Percentiles rank a stretch among this genome's conserved stretches.
Evolutionary conservation across 495 filamentous ascomycete species (phyloP).

Genomic region (Penicillium atrosanguineum): DNA sequence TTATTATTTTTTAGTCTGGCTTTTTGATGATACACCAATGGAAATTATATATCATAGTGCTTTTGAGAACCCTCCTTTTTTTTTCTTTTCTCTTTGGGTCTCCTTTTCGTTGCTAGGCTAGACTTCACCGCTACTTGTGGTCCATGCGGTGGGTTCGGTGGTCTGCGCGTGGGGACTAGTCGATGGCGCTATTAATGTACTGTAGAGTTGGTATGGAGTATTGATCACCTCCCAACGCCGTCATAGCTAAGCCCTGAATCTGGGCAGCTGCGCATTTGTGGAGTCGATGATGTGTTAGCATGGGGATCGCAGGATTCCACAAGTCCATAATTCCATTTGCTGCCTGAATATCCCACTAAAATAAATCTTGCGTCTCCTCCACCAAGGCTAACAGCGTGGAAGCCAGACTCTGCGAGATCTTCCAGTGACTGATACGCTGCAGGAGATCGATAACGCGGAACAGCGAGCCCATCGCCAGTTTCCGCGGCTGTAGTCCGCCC

Average conservation of each 20-base stretch:
- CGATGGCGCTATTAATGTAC: background rate
- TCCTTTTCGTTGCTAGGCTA: background rate
- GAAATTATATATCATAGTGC: slow-evolving; percentile 33
- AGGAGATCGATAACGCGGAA: slow-evolving; percentile 14
- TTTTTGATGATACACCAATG: slow-evolving; percentile 32
- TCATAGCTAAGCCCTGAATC: slow-evolving; percentile 1
- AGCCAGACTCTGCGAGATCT: slow-evolving; percentile 10
- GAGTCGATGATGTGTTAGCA: slow-evolving; percentile 1
- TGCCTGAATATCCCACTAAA: background rate
- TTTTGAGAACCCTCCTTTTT: slow-evolving; percentile 12
- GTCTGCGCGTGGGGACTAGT: background rate
- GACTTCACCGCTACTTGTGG: slow-evolving; percentile 17
- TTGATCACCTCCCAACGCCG: slow-evolving; percentile 5
- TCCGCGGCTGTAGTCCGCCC: background rate
- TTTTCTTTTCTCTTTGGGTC: background rate
- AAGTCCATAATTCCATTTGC: too few relatives aligned
- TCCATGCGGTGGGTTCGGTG: slow-evolving; percentile 12
- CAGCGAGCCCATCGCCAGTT: slow-evolving; percentile 10
- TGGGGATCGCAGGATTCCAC: background rate
- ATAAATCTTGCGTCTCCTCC: slow-evolving; percentile 16
- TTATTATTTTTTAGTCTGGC: slow-evolving; percentile 8
- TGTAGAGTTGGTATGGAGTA: too few relatives aligned
- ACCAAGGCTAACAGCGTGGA: slow-evolving; percentile 13
- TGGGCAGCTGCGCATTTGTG: background rate
- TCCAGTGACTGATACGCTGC: slow-evolving; percentile 13